Evolutionary conservation across 1,284 basidiomycete species (phyloP).

Genomic region (Phlebopus sp.): DNA sequence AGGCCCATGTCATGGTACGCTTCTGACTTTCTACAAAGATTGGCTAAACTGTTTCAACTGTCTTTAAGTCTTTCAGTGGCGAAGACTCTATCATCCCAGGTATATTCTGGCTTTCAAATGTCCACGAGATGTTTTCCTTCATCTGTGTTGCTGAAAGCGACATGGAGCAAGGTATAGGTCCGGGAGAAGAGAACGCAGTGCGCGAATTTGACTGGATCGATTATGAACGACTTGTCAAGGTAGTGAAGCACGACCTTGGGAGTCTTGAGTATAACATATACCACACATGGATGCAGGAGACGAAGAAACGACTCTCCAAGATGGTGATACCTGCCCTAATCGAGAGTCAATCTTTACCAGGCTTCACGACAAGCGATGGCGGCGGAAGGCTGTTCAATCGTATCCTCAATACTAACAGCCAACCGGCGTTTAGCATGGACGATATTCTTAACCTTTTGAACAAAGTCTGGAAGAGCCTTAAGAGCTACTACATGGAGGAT

Average conservation of each 20-base stretch:
- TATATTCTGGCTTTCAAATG: constrained; percentile 99
- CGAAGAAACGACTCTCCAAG: constrained; percentile 94
- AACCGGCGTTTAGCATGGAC: constrained; percentile 97
- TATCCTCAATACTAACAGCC: constrained; percentile 79
- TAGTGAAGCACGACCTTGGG: constrained; percentile 98
- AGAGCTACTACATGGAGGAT: constrained; percentile 99
- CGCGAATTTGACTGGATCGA: constrained; percentile 96
- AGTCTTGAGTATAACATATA: constrained; percentile 99
- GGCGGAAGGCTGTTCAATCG: constrained; percentile 93
- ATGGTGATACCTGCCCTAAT: constrained; percentile 99
- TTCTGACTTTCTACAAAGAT: constrained; percentile 1
- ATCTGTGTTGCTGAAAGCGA: constrained; percentile 98
- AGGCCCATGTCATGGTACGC: constrained; percentile 95
- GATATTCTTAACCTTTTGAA: constrained; percentile 96
- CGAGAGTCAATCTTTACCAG: constrained; percentile 96
- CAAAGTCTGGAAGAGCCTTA: constrained; percentile 98
- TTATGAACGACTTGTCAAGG: constrained; percentile 93
- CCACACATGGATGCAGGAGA: constrained; percentile 99
- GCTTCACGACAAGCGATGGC: constrained; percentile 95
- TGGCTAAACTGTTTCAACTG: constrained; percentile 7
- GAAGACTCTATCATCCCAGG: constrained; percentile 97
- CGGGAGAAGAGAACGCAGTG: constrained; percentile 89
- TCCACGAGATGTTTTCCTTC: constrained; percentile 99
- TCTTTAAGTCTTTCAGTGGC: constrained; percentile 74
- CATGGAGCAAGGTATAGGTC: constrained; percentile 96